Evolutionary conservation across 2,329 filamentous ascomycete species (phyloP).

Genomic region (Orbilia oligospora): DNA sequence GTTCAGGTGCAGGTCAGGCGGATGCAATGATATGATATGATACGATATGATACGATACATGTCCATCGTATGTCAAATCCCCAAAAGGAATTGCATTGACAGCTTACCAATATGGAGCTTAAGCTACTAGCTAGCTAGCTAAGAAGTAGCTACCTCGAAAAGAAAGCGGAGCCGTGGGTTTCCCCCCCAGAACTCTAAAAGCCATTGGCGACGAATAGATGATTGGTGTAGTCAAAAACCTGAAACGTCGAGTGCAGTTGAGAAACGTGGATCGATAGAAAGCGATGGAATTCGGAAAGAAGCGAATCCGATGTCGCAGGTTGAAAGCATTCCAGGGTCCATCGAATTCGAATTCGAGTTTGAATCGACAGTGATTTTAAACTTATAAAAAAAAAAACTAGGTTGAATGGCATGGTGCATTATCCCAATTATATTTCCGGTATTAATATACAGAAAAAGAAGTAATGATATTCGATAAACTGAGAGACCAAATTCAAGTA

Average conservation of each 20-base stretch:
- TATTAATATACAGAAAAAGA: conserved; percentile 27
- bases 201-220: conserved; percentile 25
- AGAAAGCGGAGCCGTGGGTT: conserved; percentile 32
- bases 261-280: conserved; percentile 50
- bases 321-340: conserved; percentile 15
- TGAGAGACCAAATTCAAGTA: background rate
- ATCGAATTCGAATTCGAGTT: background rate
- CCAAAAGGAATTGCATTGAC: conserved; percentile 1
- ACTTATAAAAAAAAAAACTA: background rate
- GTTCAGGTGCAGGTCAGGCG: conserved; percentile 25
- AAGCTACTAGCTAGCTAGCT: conserved; percentile 28
- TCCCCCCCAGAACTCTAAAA: background rate
- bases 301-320: conserved; percentile 41
- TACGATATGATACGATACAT: conserved; percentile 24
- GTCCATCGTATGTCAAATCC: conserved; percentile 13
- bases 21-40: conserved; percentile 35
- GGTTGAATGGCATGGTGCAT: background rate
- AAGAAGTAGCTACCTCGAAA: conserved; percentile 16
- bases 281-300: conserved; percentile 24
- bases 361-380: background rate
- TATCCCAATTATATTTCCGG: conserved; percentile 26
- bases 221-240: conserved; percentile 20
- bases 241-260: conserved; percentile 42
- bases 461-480: background rate
- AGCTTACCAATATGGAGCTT: conserved; percentile 16